Evolutionary conservation across 2,329 filamentous ascomycete species (phyloP), one percentile per base, ranked within the genome.

Genomic region (Hymenoscyphus fructigenus): DNA sequence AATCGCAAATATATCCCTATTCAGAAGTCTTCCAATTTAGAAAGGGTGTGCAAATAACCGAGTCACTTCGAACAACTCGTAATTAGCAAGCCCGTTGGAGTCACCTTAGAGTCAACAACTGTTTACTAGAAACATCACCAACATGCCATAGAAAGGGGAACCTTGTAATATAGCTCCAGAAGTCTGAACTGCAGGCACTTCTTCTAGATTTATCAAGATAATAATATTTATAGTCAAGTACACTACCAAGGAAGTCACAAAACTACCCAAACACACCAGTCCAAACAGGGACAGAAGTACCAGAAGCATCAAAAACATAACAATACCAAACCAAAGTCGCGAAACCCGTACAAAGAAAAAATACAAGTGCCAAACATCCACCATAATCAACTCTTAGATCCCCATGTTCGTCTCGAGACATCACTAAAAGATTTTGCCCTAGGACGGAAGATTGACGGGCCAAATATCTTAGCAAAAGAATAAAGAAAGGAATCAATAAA

Each of bases 231-330:
- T n/a, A 10, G 1, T 26, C 9, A 50, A 50, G 2, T 23, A 23
- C n/a, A 47, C 12, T 4, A 50, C 10, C 6, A 10, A 26, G 6
- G n/a, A 50, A 7, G 12, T 12, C n/a, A 26, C 23, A 23, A 5
- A 12, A 50, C 47, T 47, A 60, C 26, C 38, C 59, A 34, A 60
- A 60, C 23, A 60, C 26, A 1, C 59, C 59, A 26, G 41, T 50
- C 59, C 59, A 60, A 47, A 20, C 29, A 9, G 59, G 59, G 17
- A 26, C 41, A n/a, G 26, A 47, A 2, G 59, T 60, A 10, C 14
- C 26, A 9, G 10, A 28, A 32, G 38, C 1, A 50, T 50, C 59
- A 53, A 47, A 60, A 23, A 60, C 23, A 60, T 47, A 50, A 17
- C 59, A 20, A 34, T 60, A 60, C 59, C 59, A 60, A 1, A 32